Conservation (phyloP, 2,329 filamentous ascomycete species). For the Pseudogymnoascus sp. region DNA sequence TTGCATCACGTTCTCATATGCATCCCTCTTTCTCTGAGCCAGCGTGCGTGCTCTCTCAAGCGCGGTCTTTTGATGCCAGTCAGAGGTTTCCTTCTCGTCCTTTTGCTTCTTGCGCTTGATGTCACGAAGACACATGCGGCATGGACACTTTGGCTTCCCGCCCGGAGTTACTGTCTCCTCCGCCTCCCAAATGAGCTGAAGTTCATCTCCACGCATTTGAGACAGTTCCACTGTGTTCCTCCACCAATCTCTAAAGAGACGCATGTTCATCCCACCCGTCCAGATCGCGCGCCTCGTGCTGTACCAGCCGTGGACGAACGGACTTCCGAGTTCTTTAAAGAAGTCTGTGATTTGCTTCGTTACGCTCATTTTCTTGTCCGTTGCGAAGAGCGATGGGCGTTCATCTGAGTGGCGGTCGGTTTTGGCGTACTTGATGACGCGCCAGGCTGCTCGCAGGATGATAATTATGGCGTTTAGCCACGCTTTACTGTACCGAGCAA, state of each 20-base stretch:
- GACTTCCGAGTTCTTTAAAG: neutral
- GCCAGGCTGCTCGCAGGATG: neutral
- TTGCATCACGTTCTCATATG: neutral
- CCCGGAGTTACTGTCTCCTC: neutral
- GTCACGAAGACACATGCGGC: neutral
- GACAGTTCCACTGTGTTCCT: neutral
- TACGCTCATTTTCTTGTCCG: neutral
- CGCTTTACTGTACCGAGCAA: slow-evolving; percentile 8
- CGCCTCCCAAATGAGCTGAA: neutral
- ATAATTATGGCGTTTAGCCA: slow-evolving; percentile 7
- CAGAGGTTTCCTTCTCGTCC: neutral
- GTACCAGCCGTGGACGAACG: neutral
- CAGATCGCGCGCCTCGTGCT: neutral
- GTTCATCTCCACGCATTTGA: neutral
- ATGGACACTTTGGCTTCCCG: neutral
- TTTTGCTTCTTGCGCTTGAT: neutral
- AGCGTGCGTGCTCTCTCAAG: neutral
- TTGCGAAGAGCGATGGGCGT: neutral
- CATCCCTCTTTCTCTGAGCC: neutral
- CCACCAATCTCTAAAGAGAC: neutral
- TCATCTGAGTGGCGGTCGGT: neutral
- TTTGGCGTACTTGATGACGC: neutral
- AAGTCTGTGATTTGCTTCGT: neutral
- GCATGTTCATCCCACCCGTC: neutral
- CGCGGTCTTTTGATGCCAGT: neutral